phyloP scores from a whole-genome alignment of 805 yeast genomes.

The Maudiozyma barnettii region DNA sequence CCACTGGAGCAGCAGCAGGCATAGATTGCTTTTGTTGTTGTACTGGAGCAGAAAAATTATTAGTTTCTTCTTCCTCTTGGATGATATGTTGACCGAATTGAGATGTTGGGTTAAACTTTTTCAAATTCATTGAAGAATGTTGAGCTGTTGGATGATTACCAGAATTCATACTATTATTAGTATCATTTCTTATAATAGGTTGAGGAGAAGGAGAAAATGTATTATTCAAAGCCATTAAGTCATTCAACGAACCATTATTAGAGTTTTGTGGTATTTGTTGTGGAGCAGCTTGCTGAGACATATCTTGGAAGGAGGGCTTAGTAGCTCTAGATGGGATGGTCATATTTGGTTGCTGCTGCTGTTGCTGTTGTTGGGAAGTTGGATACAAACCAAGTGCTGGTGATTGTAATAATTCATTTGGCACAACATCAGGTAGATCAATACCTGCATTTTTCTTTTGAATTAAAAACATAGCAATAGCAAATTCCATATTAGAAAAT shows the following conservation, averaged over 20 bases:
- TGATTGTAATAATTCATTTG: constrained; percentile 45
- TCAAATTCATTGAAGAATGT: constrained; percentile 25
- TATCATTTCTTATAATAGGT: constrained; percentile 5
- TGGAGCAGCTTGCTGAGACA: constrained; percentile 3
- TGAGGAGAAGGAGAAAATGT: constrained; percentile 35
- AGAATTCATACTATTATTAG: constrained; percentile 5
- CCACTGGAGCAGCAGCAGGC: constrained; percentile 1
- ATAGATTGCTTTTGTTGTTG: background rate
- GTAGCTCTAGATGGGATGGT: constrained; percentile 32
- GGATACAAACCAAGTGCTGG: constrained; percentile 25
- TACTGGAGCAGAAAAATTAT: background rate
- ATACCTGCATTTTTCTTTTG: constrained; percentile 74
- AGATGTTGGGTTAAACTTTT: constrained; percentile 70
- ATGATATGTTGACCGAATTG: constrained; percentile 71
- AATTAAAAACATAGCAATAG: constrained; percentile 88
- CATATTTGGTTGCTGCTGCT: constrained; percentile 14
- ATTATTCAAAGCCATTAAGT: constrained; percentile 51
- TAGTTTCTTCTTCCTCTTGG: constrained; percentile 24
- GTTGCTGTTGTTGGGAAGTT: constrained; percentile 7
- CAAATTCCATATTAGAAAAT: constrained; percentile 73
- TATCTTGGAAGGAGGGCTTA: constrained; percentile 26
- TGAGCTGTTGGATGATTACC: constrained; percentile 1
- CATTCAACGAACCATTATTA: constrained; percentile 48
- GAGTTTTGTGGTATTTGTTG: constrained; percentile 11
- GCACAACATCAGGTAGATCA: constrained; percentile 69